Evolutionary conservation across 2,329 filamentous ascomycete species (phyloP).

Genomic region (Aspergillus fijiensis): DNA sequence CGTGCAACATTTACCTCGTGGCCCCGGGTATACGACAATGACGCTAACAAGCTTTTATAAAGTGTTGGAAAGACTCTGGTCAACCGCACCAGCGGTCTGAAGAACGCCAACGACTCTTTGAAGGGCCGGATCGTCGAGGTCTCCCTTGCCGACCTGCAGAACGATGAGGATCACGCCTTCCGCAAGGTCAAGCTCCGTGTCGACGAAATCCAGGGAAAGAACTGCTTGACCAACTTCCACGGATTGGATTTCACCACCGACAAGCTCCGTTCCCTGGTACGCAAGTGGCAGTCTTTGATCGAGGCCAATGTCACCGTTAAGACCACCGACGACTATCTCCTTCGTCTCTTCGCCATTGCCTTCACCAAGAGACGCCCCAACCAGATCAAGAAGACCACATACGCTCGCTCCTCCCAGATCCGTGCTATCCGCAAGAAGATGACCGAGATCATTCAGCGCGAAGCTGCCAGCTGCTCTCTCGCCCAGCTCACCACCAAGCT

Average conservation of each 20-base stretch:
- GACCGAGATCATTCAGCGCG: conserved; percentile 96
- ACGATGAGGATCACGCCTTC: conserved; percentile 99
- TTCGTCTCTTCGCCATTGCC: conserved; percentile 97
- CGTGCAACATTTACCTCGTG: conserved; percentile 1
- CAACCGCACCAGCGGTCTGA: conserved; percentile 98
- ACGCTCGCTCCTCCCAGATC: conserved; percentile 95
- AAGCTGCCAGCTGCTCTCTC: conserved; percentile 91
- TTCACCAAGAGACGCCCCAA: conserved; percentile 99
- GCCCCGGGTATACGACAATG: not conserved
- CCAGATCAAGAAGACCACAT: conserved; percentile 99
- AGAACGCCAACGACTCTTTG: conserved; percentile 99
- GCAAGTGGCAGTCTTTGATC: conserved; percentile 99
- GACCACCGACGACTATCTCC: conserved; percentile 99
- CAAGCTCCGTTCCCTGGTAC: conserved; percentile 98
- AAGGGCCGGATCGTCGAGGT: conserved; percentile 99
- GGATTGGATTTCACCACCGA: conserved; percentile 99
- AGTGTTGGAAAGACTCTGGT: conserved; percentile 99
- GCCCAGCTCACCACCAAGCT: conserved; percentile 97
- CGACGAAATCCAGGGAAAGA: conserved; percentile 99
- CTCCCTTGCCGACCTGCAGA: conserved; percentile 97
- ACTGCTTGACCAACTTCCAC: conserved; percentile 99
- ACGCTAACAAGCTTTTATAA: conserved; percentile 29
- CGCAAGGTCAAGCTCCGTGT: conserved; percentile 99
- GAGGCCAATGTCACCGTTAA: conserved; percentile 99
- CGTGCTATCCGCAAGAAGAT: conserved; percentile 99